Conservation (phyloP, 148 eudicot genomes). For the Oxyria digyna region DNA sequence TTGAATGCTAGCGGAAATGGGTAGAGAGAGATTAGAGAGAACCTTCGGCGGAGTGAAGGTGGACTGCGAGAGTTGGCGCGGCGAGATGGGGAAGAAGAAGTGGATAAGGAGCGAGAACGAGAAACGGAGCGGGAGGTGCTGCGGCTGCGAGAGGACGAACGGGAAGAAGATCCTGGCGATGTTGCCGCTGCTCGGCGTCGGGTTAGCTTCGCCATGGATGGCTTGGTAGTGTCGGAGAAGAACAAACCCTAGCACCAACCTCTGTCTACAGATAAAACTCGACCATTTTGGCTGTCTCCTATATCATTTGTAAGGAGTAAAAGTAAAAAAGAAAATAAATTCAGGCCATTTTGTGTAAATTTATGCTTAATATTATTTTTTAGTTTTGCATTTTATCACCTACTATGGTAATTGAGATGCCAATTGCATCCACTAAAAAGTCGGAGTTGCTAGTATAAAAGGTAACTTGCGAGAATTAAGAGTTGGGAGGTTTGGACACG, state of each 20-base stretch:
- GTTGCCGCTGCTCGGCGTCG: slow-evolving; percentile 6
- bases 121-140: neutral
- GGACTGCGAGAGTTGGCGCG: slow-evolving; percentile 1
- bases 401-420: too few relatives aligned
- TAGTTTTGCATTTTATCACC: too few relatives aligned
- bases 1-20: neutral
- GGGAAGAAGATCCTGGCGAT: slow-evolving; percentile 4
- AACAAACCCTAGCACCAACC: neutral
- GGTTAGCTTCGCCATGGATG: slow-evolving; percentile 7
- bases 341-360: too few relatives aligned
- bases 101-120: neutral
- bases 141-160: neutral
- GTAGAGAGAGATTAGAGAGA: neutral
- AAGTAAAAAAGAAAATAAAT: too few relatives aligned
- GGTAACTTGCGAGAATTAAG: too few relatives aligned
- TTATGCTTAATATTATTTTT: too few relatives aligned
- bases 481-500: too few relatives aligned
- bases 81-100: neutral
- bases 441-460: too few relatives aligned
- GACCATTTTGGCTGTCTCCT: too few relatives aligned
- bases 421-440: too few relatives aligned
- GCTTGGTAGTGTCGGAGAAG: neutral
- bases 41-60: slow-evolving; percentile 5
- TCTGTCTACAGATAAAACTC: neutral
- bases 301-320: too few relatives aligned